These are phyloP conservation scores for Phaffomyces opuntiae DNA, from an alignment of 805 yeast species.

Conservation along the genomic window DNA sequence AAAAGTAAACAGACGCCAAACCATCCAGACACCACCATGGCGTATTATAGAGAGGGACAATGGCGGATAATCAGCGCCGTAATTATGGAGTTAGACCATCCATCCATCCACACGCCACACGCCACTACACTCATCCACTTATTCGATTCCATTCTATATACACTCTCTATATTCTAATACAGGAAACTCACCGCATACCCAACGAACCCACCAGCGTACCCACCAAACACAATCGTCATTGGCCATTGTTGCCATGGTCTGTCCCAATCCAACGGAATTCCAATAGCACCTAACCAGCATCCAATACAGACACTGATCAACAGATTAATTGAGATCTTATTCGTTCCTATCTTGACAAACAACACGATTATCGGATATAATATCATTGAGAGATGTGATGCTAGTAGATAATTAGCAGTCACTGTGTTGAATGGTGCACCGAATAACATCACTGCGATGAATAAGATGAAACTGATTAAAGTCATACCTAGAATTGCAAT, in stretches of 20 bases:
- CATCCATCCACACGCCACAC: too few species aligned
- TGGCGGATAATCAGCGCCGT: too few species aligned
- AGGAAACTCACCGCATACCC: constrained; percentile 37
- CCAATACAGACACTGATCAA: constrained; percentile 42
- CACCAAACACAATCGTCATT: constrained; percentile 74
- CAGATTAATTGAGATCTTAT: constrained; percentile 24
- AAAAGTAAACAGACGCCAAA: too few species aligned
- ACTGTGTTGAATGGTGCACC: constrained; percentile 73
- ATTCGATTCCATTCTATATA: too few species aligned
- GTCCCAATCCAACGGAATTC: constrained; percentile 97
- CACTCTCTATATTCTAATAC: not conserved
- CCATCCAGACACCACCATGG: too few species aligned
- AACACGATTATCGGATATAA: constrained; percentile 59
- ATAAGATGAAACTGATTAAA: constrained; percentile 2
- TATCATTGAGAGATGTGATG: constrained; percentile 56
- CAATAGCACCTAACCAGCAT: constrained; percentile 89
- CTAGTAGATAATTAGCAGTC: constrained; percentile 51
- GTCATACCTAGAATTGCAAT: not conserved
- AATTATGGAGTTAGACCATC: too few species aligned
- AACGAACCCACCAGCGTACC: constrained; percentile 60
- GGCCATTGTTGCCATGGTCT: constrained; percentile 98
- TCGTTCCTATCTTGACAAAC: constrained; percentile 41
- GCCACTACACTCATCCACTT: too few species aligned
- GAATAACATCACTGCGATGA: constrained; percentile 44
- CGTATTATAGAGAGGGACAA: too few species aligned